Percentiles rank a stretch among this genome's conserved stretches.
Conservation (phyloP, 345 rosid species). For the Geranium brycei region DNA sequence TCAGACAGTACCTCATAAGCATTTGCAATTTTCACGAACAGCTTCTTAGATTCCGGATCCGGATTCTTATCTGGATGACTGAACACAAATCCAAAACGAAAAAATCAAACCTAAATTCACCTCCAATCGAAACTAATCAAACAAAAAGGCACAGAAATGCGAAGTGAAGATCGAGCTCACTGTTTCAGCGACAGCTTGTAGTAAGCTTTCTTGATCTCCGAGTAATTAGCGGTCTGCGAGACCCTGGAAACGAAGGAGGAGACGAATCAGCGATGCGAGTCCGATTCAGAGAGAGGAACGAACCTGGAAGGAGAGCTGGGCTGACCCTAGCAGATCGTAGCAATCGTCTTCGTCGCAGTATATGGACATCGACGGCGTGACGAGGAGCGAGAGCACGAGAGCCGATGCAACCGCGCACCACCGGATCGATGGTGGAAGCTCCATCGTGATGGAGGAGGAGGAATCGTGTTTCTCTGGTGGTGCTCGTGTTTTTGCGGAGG, state of each 20-base stretch:
- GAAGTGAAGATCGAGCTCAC: slow-evolving; percentile 31
- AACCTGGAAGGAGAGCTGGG: neutral
- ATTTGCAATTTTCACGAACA: slow-evolving; percentile 84
- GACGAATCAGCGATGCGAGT: neutral
- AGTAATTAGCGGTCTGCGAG: slow-evolving; percentile 65
- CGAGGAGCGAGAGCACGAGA: slow-evolving; percentile 26
- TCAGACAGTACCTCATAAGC: slow-evolving; percentile 71
- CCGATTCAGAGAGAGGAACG: neutral
- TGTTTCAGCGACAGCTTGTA: slow-evolving; percentile 81
- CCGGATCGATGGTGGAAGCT: slow-evolving; percentile 41
- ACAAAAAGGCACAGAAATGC: neutral
- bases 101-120: slow-evolving; percentile 2
- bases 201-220: slow-evolving; percentile 93
- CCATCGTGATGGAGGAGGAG: slow-evolving; percentile 24
- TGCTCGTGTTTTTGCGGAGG: slow-evolving; percentile 5
- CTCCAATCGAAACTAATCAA: no score
- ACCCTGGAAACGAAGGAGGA: slow-evolving; percentile 38
- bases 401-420: slow-evolving; percentile 27
- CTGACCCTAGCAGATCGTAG: slow-evolving; percentile 81
- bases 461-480: neutral
- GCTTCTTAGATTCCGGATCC: slow-evolving; percentile 85
- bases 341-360: slow-evolving; percentile 98
- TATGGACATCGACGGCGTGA: slow-evolving; percentile 52
- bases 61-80: slow-evolving; percentile 98
- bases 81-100: slow-evolving; percentile 8